phyloP scores from a whole-genome alignment of 371 early-diverging fungal species.

The Vairimorpha necatrix region DNA sequence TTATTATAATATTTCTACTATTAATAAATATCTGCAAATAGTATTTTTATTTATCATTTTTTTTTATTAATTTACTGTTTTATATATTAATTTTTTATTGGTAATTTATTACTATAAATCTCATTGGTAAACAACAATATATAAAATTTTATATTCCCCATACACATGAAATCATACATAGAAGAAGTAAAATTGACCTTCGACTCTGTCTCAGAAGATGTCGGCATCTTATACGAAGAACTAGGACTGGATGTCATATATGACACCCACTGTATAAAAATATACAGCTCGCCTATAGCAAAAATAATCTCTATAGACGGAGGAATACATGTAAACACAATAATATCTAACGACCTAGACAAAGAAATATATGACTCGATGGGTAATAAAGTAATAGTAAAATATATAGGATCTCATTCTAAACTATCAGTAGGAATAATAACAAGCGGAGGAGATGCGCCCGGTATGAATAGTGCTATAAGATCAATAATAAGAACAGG shows the following conservation, averaged over 20 bases:
- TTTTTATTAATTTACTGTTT: neutral
- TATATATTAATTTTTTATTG: neutral
- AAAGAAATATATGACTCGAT: slow-evolving; percentile 29
- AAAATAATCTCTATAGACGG: slow-evolving; percentile 19
- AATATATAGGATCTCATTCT: neutral
- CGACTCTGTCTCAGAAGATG: slow-evolving; percentile 15
- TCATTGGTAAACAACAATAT: no score
- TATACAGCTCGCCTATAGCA: slow-evolving; percentile 27
- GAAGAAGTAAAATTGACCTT: slow-evolving; percentile 20
- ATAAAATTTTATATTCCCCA: no score
- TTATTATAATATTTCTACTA: no score
- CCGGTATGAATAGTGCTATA: slow-evolving; percentile 96
- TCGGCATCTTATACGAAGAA: slow-evolving; percentile 30
- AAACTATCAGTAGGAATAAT: slow-evolving; percentile 72
- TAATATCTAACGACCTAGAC: slow-evolving; percentile 1
- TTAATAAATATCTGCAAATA: no score
- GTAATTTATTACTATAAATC: no score
- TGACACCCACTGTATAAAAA: slow-evolving; percentile 4
- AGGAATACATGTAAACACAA: slow-evolving; percentile 32
- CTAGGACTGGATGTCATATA: slow-evolving; percentile 42
- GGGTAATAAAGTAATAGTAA: slow-evolving; percentile 43
- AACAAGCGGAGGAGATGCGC: slow-evolving; percentile 94
- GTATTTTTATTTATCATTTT: neutral
- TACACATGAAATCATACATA: slow-evolving; percentile 18
- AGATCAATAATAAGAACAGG: slow-evolving; percentile 83